Evolutionary conservation across 1,284 basidiomycete species (phyloP).

Genomic region (Cutaneotrichosporon arboriforme): DNA sequence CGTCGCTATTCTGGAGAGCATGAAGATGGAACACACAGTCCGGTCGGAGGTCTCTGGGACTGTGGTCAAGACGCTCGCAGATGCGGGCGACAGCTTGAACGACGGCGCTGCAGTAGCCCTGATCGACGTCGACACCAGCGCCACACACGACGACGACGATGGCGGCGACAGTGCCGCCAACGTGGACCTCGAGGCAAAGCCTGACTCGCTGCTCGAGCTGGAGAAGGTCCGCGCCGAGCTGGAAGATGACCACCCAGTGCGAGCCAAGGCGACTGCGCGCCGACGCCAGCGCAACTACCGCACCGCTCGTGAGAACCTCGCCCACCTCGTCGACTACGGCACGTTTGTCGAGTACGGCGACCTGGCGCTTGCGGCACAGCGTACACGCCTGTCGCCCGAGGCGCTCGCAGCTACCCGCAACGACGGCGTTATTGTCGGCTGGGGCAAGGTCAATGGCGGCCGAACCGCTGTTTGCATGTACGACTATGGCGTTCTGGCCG

Average conservation of each 20-base stretch:
- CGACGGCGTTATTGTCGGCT: slow-evolving; percentile 22
- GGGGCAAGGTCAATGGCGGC: slow-evolving; percentile 16
- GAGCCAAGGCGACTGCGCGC: slow-evolving; percentile 13
- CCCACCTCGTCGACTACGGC: slow-evolving; percentile 17
- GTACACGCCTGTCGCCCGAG: slow-evolving; percentile 8
- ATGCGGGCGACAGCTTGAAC: slow-evolving; percentile 13
- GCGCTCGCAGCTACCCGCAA: slow-evolving; percentile 14
- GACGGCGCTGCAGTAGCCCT: slow-evolving; percentile 17
- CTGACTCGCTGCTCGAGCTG: slow-evolving; percentile 12
- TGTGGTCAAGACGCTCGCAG: slow-evolving; percentile 7
- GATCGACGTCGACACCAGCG: neutral
- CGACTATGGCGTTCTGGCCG: slow-evolving; percentile 21
- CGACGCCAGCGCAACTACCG: slow-evolving; percentile 12
- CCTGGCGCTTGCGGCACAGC: slow-evolving; percentile 15
- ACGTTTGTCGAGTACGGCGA: slow-evolving; percentile 19
- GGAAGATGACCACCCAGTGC: slow-evolving; percentile 9
- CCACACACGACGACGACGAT: neutral
- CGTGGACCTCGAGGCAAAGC: slow-evolving; percentile 16
- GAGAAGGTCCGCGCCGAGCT: slow-evolving; percentile 12
- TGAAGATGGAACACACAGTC: slow-evolving; percentile 23
- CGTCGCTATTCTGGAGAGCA: slow-evolving; percentile 16
- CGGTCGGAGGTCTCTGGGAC: slow-evolving; percentile 6
- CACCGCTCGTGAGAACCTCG: slow-evolving; percentile 17
- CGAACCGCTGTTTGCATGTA: slow-evolving; percentile 15
- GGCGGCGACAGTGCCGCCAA: neutral